A percentile compares a stretch with the other conserved stretches of the same genome.
Conservation (phyloP, 805 yeast species). For the Yarrowia divulgata region DNA sequence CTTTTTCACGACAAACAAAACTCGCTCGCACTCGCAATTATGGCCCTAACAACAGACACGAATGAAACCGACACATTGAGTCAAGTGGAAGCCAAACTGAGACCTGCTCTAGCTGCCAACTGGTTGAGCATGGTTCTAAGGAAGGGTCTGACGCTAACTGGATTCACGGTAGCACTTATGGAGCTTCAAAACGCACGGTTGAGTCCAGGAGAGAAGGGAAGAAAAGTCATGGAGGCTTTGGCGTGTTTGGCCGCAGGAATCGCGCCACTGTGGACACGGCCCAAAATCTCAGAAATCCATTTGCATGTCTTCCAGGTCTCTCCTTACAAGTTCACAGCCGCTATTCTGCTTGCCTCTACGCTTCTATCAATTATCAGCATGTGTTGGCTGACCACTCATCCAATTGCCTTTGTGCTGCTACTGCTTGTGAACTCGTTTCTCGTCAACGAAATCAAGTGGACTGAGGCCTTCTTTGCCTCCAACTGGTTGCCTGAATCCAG, state of each 20-base stretch:
- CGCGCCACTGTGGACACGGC: background rate
- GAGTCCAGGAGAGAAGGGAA: slow-evolving; percentile 1
- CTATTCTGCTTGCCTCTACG: background rate
- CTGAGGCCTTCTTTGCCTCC: slow-evolving; percentile 13
- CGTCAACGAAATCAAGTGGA: slow-evolving; percentile 16
- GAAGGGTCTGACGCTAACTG: background rate
- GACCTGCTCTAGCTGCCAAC: background rate
- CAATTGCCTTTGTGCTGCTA: background rate
- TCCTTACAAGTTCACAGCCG: slow-evolving; percentile 7
- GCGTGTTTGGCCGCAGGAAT: slow-evolving; percentile 3
- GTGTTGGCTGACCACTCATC: background rate
- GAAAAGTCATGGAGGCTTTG: slow-evolving; percentile 2
- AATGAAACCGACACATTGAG: too few species aligned
- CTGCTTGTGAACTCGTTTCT: slow-evolving; percentile 2
- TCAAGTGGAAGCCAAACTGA: too few species aligned
- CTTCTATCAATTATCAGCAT: background rate
- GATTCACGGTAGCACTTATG: background rate
- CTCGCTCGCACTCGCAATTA: too few species aligned
- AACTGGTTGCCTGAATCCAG: slow-evolving; percentile 5
- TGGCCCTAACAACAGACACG: too few species aligned
- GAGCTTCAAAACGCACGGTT: background rate
- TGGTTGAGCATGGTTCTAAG: slow-evolving; percentile 13
- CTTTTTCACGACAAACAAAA: background rate
- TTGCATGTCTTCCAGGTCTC: background rate
- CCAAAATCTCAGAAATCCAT: background rate